Evolutionary conservation across 2,329 filamentous ascomycete genomes (phyloP), one percentile per base, ranked within the genome.

Genomic region (Penicillium sp.): DNA sequence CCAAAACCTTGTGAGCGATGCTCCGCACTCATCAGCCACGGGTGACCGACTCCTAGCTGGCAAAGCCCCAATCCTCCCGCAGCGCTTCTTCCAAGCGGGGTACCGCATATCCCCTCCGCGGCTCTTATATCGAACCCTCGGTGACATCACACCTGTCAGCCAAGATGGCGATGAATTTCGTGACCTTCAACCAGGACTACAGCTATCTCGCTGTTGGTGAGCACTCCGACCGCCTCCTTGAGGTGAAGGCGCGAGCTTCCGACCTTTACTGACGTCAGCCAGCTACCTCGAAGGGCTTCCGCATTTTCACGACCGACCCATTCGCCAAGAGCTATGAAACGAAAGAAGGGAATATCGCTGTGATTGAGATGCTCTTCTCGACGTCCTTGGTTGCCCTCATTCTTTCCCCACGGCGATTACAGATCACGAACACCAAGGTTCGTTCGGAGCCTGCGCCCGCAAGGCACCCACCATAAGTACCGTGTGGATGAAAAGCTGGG

Each of bases 151-250:
- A 41, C 40, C 53, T 55, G 18, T 35, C 36, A 49, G 39, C 50
- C 64, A 83, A 73, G 60, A 91, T 91, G 88, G 79, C 87, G 50
- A 92, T 98, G 82, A 99, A 99, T 79, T 99, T 96, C 79, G 92
- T 99, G 70, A 97, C 94, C 43, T 99, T 98, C 79, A 99, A 99
- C 79, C 95, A 99, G 82, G 95, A 99, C 82, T 92, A 96, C 81
- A 96, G 91, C 84, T 94, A 94, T 77, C 84, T 99, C 65, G 94
- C 94, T 80, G 93, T 99, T 69, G 94, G 92, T 92, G 82, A 73
- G 88, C 50, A 56, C 10, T 14, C 51, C 18, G 27, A 24, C 40
- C 37, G 18, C 37, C 36, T 31, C 5, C 2, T 36, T 33, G 16
- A 16, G 24, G 35, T 35, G 16, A 35, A 6, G 24, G 10, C 47